phyloP scores from a whole-genome alignment of 306 rosid species.

The Castanea mollissima region DNA sequence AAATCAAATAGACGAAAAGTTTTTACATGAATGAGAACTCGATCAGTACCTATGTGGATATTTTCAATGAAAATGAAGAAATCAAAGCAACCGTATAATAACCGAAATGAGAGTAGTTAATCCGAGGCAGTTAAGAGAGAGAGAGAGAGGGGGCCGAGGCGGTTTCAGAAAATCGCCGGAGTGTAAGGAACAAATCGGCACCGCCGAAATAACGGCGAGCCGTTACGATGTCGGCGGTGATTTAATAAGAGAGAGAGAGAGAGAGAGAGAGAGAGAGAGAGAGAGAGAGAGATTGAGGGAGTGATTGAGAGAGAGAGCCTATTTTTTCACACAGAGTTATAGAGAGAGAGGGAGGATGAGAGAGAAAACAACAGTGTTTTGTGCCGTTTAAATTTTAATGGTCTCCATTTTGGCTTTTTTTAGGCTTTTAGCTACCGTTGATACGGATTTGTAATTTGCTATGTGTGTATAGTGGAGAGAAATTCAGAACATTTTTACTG shows the following conservation, averaged over 20 bases:
- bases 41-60: conserved; percentile 21
- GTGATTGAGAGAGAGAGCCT: not conserved
- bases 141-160: conserved; percentile 11
- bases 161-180: conserved; percentile 32
- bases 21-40: not conserved
- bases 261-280: not conserved
- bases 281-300: not conserved
- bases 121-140: not conserved
- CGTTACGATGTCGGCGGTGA: conserved; percentile 55
- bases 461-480: not conserved
- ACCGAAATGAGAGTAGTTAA: conserved; percentile 24
- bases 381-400: conserved; percentile 50
- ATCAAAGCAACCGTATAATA: conserved; percentile 1
- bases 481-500: rapidly evolving
- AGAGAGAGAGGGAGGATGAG: not conserved
- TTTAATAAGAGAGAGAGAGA: too few species aligned
- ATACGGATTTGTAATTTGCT: not conserved
- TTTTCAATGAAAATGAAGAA: conserved; percentile 9
- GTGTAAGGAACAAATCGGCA: conserved; percentile 17
- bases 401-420: not conserved
- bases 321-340: not conserved
- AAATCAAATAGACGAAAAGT: not conserved
- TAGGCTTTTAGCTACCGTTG: not conserved
- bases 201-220: conserved; percentile 38
- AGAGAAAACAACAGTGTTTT: not conserved